Base-by-base conservation (phyloP, 768 basidiomycete species). In the Suillus plorans region DNA sequence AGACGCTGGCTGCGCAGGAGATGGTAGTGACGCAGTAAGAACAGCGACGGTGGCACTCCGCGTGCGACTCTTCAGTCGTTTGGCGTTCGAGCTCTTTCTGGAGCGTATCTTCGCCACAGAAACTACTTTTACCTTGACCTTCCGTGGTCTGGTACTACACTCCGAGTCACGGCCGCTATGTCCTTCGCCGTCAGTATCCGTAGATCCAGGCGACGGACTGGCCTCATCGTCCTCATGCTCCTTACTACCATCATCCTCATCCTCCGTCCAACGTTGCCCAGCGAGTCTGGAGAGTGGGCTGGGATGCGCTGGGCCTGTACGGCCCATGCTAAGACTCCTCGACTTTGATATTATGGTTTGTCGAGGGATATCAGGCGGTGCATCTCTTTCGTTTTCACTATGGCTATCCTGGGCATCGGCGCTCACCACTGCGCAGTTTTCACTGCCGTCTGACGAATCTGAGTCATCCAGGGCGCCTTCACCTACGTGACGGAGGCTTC, bases 381-480 rank as follows among this genome's bases (percentile, higher is more conserved):
- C 76, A 60, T 66, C 76, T 60, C 67, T 71, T 28, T 76, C 78
- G 12, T 74, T 78, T 36, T 75, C 81, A 8, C 73, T 75, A 49
- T 72, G 80, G 64, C 74, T 74, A 31, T 28, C 63, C 31, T 68
- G 66, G 14, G 67, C 64, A n/a, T 69, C 71, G 10, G 31, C 63
- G 16, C 57, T 58, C 45, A 42, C 34, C 20, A 66, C 63, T 10
- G 69, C 67, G 36, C 72, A 74, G 36, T 72, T 67, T 47, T 56
- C 69, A 16, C 59, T 67, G 14, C 61, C 65, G 6, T 77, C 82
- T 2, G 83, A 84, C 1, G 90, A 90, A 76, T 92, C 91, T 0
- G 90, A 92, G 70, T 92, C 90, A 64, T 90, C 89, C 4, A 94
- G 75, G 1, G 88, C 89, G 34, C 91, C 90, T 70, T 92, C 92